Base-by-base conservation (phyloP, 2,329 filamentous ascomycete genomes). In the Rhinocladiella similis region DNA sequence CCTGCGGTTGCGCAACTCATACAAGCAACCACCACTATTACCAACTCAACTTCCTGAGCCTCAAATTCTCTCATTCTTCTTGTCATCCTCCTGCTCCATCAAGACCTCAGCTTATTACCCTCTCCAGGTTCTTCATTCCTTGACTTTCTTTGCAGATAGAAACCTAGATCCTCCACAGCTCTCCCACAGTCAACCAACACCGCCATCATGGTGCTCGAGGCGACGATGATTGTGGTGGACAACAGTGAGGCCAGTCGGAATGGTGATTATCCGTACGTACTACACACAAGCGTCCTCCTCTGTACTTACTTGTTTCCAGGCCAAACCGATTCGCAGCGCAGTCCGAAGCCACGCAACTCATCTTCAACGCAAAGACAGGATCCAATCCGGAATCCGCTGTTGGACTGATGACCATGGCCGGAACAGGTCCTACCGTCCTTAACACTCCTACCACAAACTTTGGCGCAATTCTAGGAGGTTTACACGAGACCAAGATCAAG, bases 211-310 rank as follows among this genome's bases (percentile, higher is more conserved):
- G 90, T 88, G 77, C 87, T 99, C 77, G 94, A 99, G 86, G 95
- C 94, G 79, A 95, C 96, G 63, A 97, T 99, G 92, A 90, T 99
- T 61, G 87, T 85, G 74, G 91, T 97, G 70, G 94, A 99, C 83
- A 99, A 97, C 83, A 97, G 92, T 80, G 94, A 99, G 80, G 92
- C 89, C 79, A 96, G 91, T 80, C 87, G 94, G 73, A 99, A 99
- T 77, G 94, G 95, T 72, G 94, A 99, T 75, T 88, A 88, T 72
- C 80, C 86, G 82, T 84, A 77, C 66, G 49, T 47, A 53, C 20
- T 50, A 41, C 38, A 13, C 12, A n/a, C 19, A 19, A 16, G n/a
- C 9, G 7, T 52, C 13, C 10, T 12, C 2, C 6, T 27, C 43
- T 12, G 41, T 33, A 33, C 50, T 20, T 19, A 39, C 35, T 16